These are phyloP conservation scores for Emergomyces pasteurianus DNA, from an alignment of 2,329 filamentous ascomycete genomes.

Conservation along the genomic window DNA sequence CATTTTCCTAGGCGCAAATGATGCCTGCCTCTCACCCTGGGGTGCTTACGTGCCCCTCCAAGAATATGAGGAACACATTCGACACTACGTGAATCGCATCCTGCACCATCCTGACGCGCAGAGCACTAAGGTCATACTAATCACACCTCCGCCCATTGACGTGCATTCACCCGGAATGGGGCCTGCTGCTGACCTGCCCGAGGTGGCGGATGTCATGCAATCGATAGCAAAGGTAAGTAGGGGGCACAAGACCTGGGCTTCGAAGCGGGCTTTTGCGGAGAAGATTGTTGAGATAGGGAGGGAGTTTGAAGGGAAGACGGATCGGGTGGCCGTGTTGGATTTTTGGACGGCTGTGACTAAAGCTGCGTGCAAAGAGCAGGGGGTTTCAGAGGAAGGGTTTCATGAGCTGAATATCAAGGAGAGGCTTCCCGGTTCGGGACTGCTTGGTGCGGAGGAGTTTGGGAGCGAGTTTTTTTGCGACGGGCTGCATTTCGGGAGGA, in stretches of 20 bases:
- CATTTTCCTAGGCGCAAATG: slow-evolving; percentile 30
- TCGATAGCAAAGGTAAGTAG: slow-evolving; percentile 6
- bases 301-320: slow-evolving; percentile 21
- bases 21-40: slow-evolving; percentile 21
- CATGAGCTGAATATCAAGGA: slow-evolving; percentile 19
- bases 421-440: slow-evolving; percentile 24
- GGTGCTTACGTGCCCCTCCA: slow-evolving; percentile 21
- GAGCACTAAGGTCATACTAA: slow-evolving; percentile 25
- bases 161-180: slow-evolving; percentile 7
- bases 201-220: background rate
- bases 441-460: slow-evolving; percentile 20
- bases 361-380: slow-evolving; percentile 6
- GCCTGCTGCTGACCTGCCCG: background rate
- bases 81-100: slow-evolving; percentile 23
- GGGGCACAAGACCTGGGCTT: slow-evolving; percentile 25
- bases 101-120: slow-evolving; percentile 19
- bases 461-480: slow-evolving; percentile 26
- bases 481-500: slow-evolving; percentile 25
- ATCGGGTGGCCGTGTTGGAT: slow-evolving; percentile 22
- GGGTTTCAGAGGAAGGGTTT: slow-evolving; percentile 10
- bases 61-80: slow-evolving; percentile 24
- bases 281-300: slow-evolving; percentile 24
- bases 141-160: slow-evolving; percentile 28
- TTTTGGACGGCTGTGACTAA: slow-evolving; percentile 23
- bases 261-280: slow-evolving; percentile 28